Percentiles rank a stretch among this genome's conserved stretches.
Conservation (phyloP, 2,329 filamentous ascomycete species). For the Hypoxylon sp. region DNA sequence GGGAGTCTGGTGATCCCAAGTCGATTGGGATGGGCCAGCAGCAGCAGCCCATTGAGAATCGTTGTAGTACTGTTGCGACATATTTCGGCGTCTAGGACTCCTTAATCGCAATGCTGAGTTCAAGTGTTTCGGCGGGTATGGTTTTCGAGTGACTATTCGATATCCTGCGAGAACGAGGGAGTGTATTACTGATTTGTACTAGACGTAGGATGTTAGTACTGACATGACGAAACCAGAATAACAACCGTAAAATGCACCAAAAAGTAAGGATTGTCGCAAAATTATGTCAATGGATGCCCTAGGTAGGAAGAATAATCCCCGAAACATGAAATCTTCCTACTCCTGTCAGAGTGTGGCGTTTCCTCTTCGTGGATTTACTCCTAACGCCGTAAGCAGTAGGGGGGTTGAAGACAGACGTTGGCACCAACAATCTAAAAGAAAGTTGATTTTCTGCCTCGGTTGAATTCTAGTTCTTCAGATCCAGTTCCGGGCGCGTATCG, state of each 20-base stretch:
- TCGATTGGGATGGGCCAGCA: conserved; percentile 63
- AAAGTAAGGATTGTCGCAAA: neutral
- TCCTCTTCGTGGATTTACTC: conserved; percentile 1
- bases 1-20: conserved; percentile 74
- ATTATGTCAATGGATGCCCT: neutral
- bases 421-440: conserved; percentile 15
- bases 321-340: neutral
- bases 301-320: conserved; percentile 1
- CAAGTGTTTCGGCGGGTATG: conserved; percentile 5
- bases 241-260: conserved; percentile 1
- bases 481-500: conserved; percentile 16
- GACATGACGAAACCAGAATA: conserved; percentile 6
- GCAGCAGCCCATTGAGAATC: conserved; percentile 47
- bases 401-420: neutral
- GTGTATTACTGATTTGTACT: no score
- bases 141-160: no score
- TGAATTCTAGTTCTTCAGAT: conserved; percentile 19
- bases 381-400: neutral
- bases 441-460: conserved; percentile 24
- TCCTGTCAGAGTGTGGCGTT: conserved; percentile 1
- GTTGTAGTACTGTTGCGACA: conserved; percentile 50
- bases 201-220: conserved; percentile 20
- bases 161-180: neutral
- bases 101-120: no score
- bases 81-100: conserved; percentile 29